Base-by-base conservation (phyloP, 805 yeast genomes). In the Sugiyamaella americana region DNA sequence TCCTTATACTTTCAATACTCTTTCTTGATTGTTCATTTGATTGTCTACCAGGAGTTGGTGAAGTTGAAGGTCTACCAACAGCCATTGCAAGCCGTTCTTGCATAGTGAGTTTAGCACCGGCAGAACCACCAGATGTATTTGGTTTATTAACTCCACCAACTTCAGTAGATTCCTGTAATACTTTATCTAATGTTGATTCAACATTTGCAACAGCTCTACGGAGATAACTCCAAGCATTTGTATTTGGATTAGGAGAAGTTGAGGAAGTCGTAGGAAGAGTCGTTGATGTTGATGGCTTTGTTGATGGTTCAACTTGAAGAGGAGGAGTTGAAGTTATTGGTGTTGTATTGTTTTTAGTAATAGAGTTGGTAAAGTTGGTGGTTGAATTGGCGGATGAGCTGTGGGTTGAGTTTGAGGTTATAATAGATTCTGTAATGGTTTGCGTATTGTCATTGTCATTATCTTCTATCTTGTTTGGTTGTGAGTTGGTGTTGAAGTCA, bases 51-150 rank as follows among this genome's bases (percentile, higher is more conserved):
- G 32, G 13, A 8, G 32, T 26, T 16, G 20, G 17, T 21, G 37
- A 35, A 41, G 17, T 20, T 19, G 39, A 18, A 4, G 41, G 36
- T 58, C 51, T 76, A 72, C 4, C 52, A 10, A 95, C 87, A 1
- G 96, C 96, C 51, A 80, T 64, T 1, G 93, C 94, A 44, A 89
- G 70, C 51, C 97, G 72, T 58, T 89, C 96, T 58, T 87, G 94
- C 54, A 91, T 70, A 0, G 95, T 80, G 17, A 86, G 66, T 51
- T 89, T 71, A 34, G 50, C 39, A 13, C 39, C 20, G 10, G 51
- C 34, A 10, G 41, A 16, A 6, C 39, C 16, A 29, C 46, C 26
- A 11, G 46, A 21, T 11, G 53, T 22, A 4, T 43, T 6, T 24
- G 49, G 19, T 36, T 22, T 38, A 6, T 23, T 6, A 13, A 13